These are phyloP conservation scores for Pythium guiyangense DNA, from an alignment of 352 stramenopile species.

Conservation along the genomic window DNA sequence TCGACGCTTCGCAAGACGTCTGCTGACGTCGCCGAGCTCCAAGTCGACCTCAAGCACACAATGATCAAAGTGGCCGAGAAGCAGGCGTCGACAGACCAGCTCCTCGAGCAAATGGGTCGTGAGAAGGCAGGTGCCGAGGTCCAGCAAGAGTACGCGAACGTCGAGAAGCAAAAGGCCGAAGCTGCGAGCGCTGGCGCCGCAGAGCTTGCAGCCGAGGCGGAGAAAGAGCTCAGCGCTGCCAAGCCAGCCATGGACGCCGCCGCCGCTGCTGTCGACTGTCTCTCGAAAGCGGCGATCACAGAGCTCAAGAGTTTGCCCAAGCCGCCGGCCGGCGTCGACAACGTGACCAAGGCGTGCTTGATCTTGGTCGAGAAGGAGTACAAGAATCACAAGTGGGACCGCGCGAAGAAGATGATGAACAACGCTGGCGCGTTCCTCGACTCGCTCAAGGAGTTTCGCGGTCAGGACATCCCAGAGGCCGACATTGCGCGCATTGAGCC, in stretches of 20 bases:
- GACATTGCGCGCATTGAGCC: constrained; percentile 91
- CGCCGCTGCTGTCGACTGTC: constrained; percentile 92
- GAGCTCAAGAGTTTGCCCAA: constrained; percentile 97
- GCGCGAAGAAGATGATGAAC: constrained; percentile 99
- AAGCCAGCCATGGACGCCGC: constrained; percentile 97
- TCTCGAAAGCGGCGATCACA: constrained; percentile 96
- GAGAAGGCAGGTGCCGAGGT: constrained; percentile 93
- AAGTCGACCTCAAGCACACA: constrained; percentile 94
- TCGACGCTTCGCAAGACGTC: constrained; percentile 95
- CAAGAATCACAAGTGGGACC: constrained; percentile 98
- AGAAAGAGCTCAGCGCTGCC: constrained; percentile 93
- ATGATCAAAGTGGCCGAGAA: constrained; percentile 96
- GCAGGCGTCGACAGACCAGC: constrained; percentile 90
- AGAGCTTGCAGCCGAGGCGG: constrained; percentile 91
- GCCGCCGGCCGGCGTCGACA: constrained; percentile 92
- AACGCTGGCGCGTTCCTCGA: constrained; percentile 96
- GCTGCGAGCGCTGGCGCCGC: constrained; percentile 89
- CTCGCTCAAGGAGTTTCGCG: constrained; percentile 89
- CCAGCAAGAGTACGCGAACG: constrained; percentile 93
- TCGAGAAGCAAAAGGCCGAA: constrained; percentile 92
- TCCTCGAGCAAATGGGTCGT: constrained; percentile 93
- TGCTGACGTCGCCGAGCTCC: constrained; percentile 94
- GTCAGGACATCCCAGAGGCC: constrained; percentile 94
- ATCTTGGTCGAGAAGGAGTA: constrained; percentile 98
- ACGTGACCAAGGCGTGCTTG: constrained; percentile 95